Evolutionary conservation across 805 yeast genomes (phyloP), one percentile per base, ranked within the genome.

Genomic region (Teunomyces kruisii): DNA sequence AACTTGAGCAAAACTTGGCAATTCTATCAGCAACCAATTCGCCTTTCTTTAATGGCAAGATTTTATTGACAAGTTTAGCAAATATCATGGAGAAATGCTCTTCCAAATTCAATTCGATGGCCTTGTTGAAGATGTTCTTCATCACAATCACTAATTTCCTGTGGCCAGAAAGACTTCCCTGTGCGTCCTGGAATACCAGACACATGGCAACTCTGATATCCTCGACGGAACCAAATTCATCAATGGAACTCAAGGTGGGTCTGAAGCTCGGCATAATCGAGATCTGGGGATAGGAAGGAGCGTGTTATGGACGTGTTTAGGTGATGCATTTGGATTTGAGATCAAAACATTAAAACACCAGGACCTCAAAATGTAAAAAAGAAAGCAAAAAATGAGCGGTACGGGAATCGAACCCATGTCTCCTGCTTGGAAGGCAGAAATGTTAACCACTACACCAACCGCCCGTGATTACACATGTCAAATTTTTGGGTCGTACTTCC

Each of bases 321-420:
- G 13, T 16, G 15, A 22, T 19, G 24, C 10, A 5, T 19, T 30
- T 24, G 22, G 22, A 14, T 29, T 24, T 19, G 26, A 30, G 42
- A 40, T 29, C 36, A 24, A 30, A 27, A 30, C 28, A 30, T 12
- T 14, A n/a, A 9, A 16, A 19, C 17, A 19, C 10, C 36, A 30
- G 43, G 28, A 35, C 38, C 38, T 24, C 38, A 35, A 22, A 22
- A 19, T 14, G 26, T 29, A 6, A 12, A 28, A 30, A 37, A 29
- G 22, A 26, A 5, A 19, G 26, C 35, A 66, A 65, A 62, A 55
- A 54, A 50, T 81, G 88, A 83, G 83, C 81, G 84, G 83, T 82
- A 81, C 85, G 89, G 86, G 92, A 85, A 83, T 85, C 90, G 92
- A 85, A 85, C 92, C 89, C 91, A 79, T 83, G 88, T 81, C 91